A percentile compares a stretch with the other conserved stretches of the same genome.
These are phyloP conservation scores for Chenopodium berlandieri DNA, from an alignment of 148 eudicot genomes.

Conservation along the genomic window DNA sequence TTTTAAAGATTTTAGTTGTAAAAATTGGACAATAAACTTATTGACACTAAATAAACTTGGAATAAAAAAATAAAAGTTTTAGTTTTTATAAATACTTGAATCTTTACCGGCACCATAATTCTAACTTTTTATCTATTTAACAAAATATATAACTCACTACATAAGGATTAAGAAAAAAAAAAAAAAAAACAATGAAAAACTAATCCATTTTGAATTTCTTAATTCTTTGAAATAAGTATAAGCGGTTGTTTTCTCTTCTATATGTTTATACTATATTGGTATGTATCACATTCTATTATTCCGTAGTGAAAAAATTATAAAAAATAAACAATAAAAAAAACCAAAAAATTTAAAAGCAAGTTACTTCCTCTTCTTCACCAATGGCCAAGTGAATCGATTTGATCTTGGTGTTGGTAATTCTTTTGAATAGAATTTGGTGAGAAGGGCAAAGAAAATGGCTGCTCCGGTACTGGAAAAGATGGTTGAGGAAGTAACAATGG, in stretches of 20 bases:
- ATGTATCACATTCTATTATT: constrained; percentile 12
- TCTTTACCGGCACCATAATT: too few relatives aligned
- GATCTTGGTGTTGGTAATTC: constrained; percentile 34
- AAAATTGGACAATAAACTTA: too few relatives aligned
- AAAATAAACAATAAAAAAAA: background rate
- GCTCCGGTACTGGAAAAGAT: constrained; percentile 36
- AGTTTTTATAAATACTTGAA: too few relatives aligned
- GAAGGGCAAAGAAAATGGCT: constrained; percentile 43
- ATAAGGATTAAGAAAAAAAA: too few relatives aligned
- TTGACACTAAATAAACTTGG: too few relatives aligned
- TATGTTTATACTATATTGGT: background rate
- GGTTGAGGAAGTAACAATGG: constrained; percentile 37
- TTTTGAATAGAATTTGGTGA: constrained; percentile 37
- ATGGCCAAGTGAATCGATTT: constrained; percentile 38
- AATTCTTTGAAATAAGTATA: background rate
- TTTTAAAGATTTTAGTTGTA: too few relatives aligned
- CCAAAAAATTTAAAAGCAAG: background rate
- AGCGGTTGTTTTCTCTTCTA: background rate
- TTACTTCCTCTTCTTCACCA: constrained; percentile 21
- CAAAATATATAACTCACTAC: background rate
- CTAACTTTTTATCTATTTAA: too few relatives aligned
- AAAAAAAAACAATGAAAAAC: background rate
- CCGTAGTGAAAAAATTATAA: background rate
- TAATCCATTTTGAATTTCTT: background rate
- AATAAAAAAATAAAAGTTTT: too few relatives aligned